A percentile compares a stretch with the other conserved stretches of the same genome.
These are phyloP conservation scores for Lepidium sativum DNA, from an alignment of 345 rosid genomes.

Conservation along the genomic window DNA sequence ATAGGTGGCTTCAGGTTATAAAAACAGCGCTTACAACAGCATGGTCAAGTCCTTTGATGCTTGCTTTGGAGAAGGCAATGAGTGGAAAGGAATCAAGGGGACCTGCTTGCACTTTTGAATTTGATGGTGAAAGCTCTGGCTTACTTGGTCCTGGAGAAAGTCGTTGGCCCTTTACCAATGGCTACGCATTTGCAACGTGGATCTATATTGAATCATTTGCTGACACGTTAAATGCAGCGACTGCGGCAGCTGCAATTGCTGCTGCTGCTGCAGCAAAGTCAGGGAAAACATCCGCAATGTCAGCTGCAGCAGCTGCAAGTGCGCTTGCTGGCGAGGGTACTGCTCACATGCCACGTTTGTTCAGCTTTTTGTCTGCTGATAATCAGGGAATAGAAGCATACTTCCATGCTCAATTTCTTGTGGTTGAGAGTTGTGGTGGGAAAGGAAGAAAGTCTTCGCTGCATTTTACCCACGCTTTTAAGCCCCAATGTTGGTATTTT, in stretches of 20 bases:
- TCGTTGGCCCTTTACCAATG: constrained; percentile 96
- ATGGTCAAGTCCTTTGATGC: constrained; percentile 77
- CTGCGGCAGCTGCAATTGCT: constrained; percentile 97
- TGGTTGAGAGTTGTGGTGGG: constrained; percentile 92
- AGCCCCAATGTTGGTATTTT: constrained; percentile 99
- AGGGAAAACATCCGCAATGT: constrained; percentile 98
- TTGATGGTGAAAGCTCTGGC: constrained; percentile 99
- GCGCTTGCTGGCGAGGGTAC: constrained; percentile 99
- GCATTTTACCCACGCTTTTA: constrained; percentile 98
- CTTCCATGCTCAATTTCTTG: constrained; percentile 96
- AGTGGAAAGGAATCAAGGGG: constrained; percentile 94
- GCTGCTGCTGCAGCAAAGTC: constrained; percentile 98
- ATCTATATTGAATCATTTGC: constrained; percentile 98
- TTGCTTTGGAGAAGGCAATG: constrained; percentile 80
- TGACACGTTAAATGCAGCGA: constrained; percentile 93
- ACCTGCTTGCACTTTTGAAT: constrained; percentile 86
- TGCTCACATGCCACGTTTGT: constrained; percentile 94
- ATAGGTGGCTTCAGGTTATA: constrained; percentile 67
- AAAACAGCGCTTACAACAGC: constrained; percentile 46
- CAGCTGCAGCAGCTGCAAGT: constrained; percentile 99
- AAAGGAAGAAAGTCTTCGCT: constrained; percentile 90
- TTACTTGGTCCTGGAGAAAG: constrained; percentile 99
- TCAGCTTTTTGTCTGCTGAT: constrained; percentile 95
- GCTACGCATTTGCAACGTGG: constrained; percentile 96
- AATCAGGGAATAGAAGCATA: constrained; percentile 97